Base-by-base conservation (phyloP, 2,329 filamentous ascomycete genomes). In the Colletotrichum sp. region DNA sequence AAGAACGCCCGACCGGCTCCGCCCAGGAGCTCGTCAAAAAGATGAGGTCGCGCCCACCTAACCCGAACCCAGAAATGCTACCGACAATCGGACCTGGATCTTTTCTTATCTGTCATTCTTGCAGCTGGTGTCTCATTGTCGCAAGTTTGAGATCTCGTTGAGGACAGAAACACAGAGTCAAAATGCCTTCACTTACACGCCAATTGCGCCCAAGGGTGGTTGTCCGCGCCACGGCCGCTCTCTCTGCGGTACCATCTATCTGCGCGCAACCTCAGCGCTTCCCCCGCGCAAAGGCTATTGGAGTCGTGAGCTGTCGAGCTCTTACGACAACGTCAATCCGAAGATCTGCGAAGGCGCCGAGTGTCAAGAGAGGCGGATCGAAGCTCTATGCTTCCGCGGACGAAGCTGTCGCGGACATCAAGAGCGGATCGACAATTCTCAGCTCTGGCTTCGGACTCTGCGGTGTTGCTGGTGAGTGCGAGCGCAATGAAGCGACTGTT, bases 381-480 rank as follows among this genome's bases (percentile, higher is more conserved):
- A 91, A 91, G 79, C 79, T 91, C 2, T 90, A 85, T 78, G 82
- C 82, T 5, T 90, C 88, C 6, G 93, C 93, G 22, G 92, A 93
- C 77, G 91, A 91, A 57, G 94, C 94, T 8, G 90, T 96, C 55
- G 90, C 91, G 4, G 94, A 95, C 81, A 86, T 96, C 72, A 88
- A 93, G 82, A 93, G 93, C 80, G 91, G 94, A 71, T 92, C 92
- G 13, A 94, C 91, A 0, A 88, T 96, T 44, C 87, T 96, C 71
- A 95, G 94, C 81, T 93, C 94, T 19, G 95, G 95, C 2, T 96
- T 96, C 83, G 95, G 95, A n/a, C 89, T 96, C 15, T 96, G 94
- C 79, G 95, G 95, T 78, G 93, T 96, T 22, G 92, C 93, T 71
- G 91, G 92, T 92, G 85, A 71, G 86, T 80, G 66, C 25, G 15